Percentiles rank a stretch among this genome's conserved stretches.
Evolutionary conservation across 169 alveolate species (phyloP).

Genomic region (Plasmodium adleri): DNA sequence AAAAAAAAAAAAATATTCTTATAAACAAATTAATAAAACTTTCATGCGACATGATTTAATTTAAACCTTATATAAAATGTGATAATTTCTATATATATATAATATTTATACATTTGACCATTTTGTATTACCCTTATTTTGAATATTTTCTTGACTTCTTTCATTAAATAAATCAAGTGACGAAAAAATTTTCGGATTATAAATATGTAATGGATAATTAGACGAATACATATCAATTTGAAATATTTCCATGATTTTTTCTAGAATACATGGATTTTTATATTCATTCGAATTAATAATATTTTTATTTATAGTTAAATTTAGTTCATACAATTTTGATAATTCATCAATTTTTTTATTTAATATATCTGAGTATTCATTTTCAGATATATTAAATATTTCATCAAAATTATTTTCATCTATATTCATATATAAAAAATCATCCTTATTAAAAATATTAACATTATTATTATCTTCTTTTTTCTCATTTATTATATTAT

Average conservation of each 20-base stretch:
- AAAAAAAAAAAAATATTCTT: no score
- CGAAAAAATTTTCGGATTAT: slow-evolving; percentile 66
- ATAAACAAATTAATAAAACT: no score
- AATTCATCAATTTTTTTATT: slow-evolving; percentile 65
- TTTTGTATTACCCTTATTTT: slow-evolving; percentile 38
- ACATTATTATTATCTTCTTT: neutral
- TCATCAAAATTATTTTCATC: slow-evolving; percentile 76
- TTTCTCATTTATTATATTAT: neutral
- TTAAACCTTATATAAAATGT: no score
- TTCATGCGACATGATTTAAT: no score
- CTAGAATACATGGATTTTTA: slow-evolving; percentile 73
- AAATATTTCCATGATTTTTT: slow-evolving; percentile 74
- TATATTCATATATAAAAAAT: slow-evolving; percentile 30
- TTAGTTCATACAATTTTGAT: slow-evolving; percentile 52
- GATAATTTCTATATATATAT: no score
- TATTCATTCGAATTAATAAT: slow-evolving; percentile 74
- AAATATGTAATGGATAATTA: slow-evolving; percentile 45
- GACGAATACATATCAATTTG: slow-evolving; percentile 71
- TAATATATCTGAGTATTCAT: slow-evolving; percentile 60
- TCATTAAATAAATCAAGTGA: slow-evolving; percentile 74
- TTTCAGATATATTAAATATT: slow-evolving; percentile 46
- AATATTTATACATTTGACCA: slow-evolving; percentile 39
- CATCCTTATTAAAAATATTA: neutral
- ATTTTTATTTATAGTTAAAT: slow-evolving; percentile 76
- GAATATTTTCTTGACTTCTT: slow-evolving; percentile 12